Evolutionary conservation across 257 asterid genomes (phyloP), one percentile per base, ranked within the genome.

Genomic region (Leonotis leonurus): DNA sequence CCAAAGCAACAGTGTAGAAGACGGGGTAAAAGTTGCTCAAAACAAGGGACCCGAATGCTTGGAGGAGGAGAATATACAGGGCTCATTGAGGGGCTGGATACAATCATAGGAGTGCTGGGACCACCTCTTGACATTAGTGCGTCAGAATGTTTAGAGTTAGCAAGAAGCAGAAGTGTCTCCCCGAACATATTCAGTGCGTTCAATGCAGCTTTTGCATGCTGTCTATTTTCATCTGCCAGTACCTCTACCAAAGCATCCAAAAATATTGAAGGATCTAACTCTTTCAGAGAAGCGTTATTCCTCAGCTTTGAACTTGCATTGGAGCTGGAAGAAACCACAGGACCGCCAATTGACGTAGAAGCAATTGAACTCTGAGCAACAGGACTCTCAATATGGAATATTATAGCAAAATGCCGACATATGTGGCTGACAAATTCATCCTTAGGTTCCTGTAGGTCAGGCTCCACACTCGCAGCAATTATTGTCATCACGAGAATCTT

Each of bases 41-140:
- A 93, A 70, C 95, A 88, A 56, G 91, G 92, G 72, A 93, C 83
- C 65, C 96, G 91, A 22, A 89, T 92, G 64, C 90, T 87, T 14
- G 97, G 99, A 67, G 95, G 99, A 65, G 99, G 96, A 71, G 96
- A 85, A 84, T 93, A 89, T 43, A 87, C 90, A 44, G 96, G 99
- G 85, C 92, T 93, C 95, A 89, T 85, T 59, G 99, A 89, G 68
- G 99, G 99, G 75, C 99, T 93, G 76, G 99, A 87, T 66, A 89
- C 99, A 63, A 76, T 82, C 97, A 93, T 87, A 60, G 99, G 97
- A 48, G 99, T 87, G 68, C 90, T 79, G 46, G 99, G 96, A 61
- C 97, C 96, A 40, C 96, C 99, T 75, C 95, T 82, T 12, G 90
- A 73, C 81, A 83, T 78, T 73, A 76, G 83, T 54, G 53, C 67